A percentile compares a stretch with the other conserved stretches of the same genome.
Evolutionary conservation across 1,284 basidiomycete species (phyloP).

Genomic region (Melanopsichium pennsylvanicum): DNA sequence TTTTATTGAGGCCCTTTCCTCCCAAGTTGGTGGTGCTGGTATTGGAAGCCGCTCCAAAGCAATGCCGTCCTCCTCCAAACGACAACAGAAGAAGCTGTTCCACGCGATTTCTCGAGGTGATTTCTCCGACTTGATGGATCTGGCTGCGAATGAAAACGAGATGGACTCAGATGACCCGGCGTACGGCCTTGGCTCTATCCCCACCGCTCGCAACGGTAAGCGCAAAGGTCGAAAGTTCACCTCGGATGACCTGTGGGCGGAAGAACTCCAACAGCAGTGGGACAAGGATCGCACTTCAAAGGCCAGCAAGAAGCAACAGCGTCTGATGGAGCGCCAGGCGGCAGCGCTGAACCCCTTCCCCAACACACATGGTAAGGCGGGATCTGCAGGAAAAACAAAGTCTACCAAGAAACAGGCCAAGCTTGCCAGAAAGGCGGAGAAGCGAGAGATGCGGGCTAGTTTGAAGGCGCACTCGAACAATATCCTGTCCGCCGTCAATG

Average conservation of each 20-base stretch:
- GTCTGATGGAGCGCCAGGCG: slow-evolving; percentile 67
- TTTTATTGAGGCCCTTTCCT: slow-evolving; percentile 71
- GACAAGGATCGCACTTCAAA: slow-evolving; percentile 54
- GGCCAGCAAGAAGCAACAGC: slow-evolving; percentile 47
- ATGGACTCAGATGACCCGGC: slow-evolving; percentile 64
- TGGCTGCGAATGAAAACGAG: slow-evolving; percentile 59
- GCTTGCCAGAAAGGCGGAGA: slow-evolving; percentile 44
- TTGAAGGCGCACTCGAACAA: slow-evolving; percentile 44
- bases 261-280: slow-evolving; percentile 73
- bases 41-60: slow-evolving; percentile 19
- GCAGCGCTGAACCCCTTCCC: slow-evolving; percentile 70
- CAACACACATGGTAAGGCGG: slow-evolving; percentile 53
- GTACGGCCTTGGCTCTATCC: slow-evolving; percentile 37
- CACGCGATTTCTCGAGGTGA: slow-evolving; percentile 73
- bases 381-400: slow-evolving; percentile 33
- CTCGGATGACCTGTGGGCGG: slow-evolving; percentile 71
- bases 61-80: slow-evolving; percentile 55
- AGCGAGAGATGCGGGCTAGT: slow-evolving; percentile 37
- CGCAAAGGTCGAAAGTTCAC: slow-evolving; percentile 69
- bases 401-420: slow-evolving; percentile 52
- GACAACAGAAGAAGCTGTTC: slow-evolving; percentile 73
- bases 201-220: slow-evolving; percentile 43
- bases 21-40: slow-evolving; percentile 34
- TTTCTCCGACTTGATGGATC: slow-evolving; percentile 72
- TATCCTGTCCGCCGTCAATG: slow-evolving; percentile 22